These are phyloP conservation scores for Capronia americana DNA, from an alignment of 2,329 filamentous ascomycete genomes.

Conservation along the genomic window DNA sequence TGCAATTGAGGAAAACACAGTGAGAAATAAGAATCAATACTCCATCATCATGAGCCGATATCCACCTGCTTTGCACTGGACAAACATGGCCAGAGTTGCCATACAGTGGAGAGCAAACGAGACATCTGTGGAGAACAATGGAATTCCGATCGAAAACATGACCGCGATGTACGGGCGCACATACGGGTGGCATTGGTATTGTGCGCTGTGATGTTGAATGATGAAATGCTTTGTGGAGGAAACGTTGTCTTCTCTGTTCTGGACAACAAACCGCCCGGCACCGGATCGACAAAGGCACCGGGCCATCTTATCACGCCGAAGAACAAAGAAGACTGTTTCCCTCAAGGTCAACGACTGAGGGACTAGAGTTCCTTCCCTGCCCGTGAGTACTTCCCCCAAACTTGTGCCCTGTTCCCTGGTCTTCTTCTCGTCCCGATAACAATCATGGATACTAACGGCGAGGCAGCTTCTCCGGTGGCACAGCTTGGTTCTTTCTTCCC, in stretches of 20 bases:
- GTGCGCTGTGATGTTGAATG: slow-evolving; percentile 37
- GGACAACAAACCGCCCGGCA: slow-evolving; percentile 1
- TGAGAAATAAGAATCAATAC: slow-evolving; percentile 7
- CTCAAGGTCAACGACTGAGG: slow-evolving; percentile 35
- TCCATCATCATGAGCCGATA: slow-evolving; percentile 8
- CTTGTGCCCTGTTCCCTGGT: not conserved
- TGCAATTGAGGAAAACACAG: not conserved
- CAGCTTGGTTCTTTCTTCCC: slow-evolving; percentile 29
- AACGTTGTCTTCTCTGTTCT: slow-evolving; percentile 19
- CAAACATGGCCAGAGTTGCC: slow-evolving; percentile 16
- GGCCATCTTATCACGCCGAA: slow-evolving; percentile 14
- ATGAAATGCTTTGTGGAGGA: slow-evolving; percentile 36
- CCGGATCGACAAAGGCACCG: slow-evolving; percentile 12
- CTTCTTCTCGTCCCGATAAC: not conserved
- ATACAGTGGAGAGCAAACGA: slow-evolving; percentile 25
- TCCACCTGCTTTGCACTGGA: not conserved
- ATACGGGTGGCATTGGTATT: slow-evolving; percentile 33
- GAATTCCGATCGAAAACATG: slow-evolving; percentile 30
- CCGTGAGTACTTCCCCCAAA: not conserved
- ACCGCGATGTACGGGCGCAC: slow-evolving; percentile 18
- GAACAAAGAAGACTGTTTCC: slow-evolving; percentile 16
- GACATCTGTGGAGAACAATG: slow-evolving; percentile 35
- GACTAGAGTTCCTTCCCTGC: slow-evolving; percentile 41
- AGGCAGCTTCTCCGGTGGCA: slow-evolving; percentile 39
- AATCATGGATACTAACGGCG: not conserved